These are phyloP conservation scores for Exophiala lecanii-corni DNA, from an alignment of 2,329 filamentous ascomycete genomes.

Conservation along the genomic window DNA sequence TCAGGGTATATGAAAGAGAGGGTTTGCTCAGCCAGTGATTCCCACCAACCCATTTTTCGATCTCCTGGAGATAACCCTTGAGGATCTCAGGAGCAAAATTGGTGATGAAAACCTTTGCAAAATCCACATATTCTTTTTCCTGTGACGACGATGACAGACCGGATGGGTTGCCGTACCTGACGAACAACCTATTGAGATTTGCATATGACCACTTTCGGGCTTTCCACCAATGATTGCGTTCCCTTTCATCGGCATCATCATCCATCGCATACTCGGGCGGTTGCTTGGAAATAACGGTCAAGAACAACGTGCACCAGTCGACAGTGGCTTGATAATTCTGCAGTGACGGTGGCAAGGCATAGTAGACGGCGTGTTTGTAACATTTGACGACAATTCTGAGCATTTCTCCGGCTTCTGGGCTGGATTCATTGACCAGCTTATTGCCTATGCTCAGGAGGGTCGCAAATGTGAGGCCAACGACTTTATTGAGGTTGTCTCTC, in stretches of 20 bases:
- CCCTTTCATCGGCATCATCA: slow-evolving; percentile 77
- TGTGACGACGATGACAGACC: slow-evolving; percentile 65
- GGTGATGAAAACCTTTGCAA: slow-evolving; percentile 83
- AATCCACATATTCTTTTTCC: slow-evolving; percentile 69
- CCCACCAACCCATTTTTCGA: slow-evolving; percentile 97
- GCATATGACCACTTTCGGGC: slow-evolving; percentile 99
- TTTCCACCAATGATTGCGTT: slow-evolving; percentile 98
- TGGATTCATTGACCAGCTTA: slow-evolving; percentile 83
- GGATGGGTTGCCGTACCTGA: slow-evolving; percentile 85
- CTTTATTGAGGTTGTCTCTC: slow-evolving; percentile 84
- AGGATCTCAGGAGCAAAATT: slow-evolving; percentile 94
- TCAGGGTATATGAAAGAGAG: slow-evolving; percentile 85
- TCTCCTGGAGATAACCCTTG: slow-evolving; percentile 87
- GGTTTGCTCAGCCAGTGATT: slow-evolving; percentile 91
- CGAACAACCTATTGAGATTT: slow-evolving; percentile 91
- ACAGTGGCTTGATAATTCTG: slow-evolving; percentile 79
- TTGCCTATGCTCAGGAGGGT: slow-evolving; percentile 81
- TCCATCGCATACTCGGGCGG: slow-evolving; percentile 73
- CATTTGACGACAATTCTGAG: slow-evolving; percentile 90
- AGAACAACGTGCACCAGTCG: slow-evolving; percentile 92
- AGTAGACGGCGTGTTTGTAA: slow-evolving; percentile 97
- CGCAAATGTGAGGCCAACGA: slow-evolving; percentile 86
- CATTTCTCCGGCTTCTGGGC: slow-evolving; percentile 94
- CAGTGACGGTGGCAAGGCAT: slow-evolving; percentile 76
- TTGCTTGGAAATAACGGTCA: slow-evolving; percentile 81